Evolutionary conservation across 2,329 filamentous ascomycete genomes (phyloP).

Genomic region (Aspergillus floridensis): DNA sequence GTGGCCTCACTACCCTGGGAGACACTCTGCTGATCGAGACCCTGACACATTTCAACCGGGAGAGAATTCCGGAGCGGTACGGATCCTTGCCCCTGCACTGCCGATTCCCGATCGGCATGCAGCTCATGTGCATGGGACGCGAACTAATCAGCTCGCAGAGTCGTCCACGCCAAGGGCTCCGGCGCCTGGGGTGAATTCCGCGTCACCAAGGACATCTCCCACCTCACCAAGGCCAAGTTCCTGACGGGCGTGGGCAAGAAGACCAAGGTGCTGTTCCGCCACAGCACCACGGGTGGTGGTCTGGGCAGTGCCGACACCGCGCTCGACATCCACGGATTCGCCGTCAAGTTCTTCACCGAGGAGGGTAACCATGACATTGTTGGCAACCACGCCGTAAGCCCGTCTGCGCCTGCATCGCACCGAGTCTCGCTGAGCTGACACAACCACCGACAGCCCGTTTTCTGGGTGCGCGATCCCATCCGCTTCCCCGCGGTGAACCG

Average conservation of each 20-base stretch:
- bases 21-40: constrained; percentile 7
- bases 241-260: constrained; percentile 3
- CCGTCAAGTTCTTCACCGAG: constrained; percentile 8
- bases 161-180: constrained; percentile 5
- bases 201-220: constrained; percentile 7
- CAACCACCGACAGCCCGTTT: constrained; percentile 33
- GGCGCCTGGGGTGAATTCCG: constrained; percentile 8
- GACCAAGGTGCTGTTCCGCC: constrained; percentile 4
- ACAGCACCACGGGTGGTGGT: constrained; percentile 2
- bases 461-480: constrained; percentile 46
- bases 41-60: constrained; percentile 6
- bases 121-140: neutral
- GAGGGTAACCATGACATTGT: constrained; percentile 8
- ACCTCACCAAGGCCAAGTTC: constrained; percentile 7
- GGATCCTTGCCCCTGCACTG: neutral
- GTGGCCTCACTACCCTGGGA: constrained; percentile 4
- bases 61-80: constrained; percentile 6
- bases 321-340: constrained; percentile 2
- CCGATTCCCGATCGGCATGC: neutral
- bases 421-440: neutral
- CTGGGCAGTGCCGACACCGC: constrained; percentile 4
- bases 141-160: neutral
- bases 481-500: constrained; percentile 48
- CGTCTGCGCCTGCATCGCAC: neutral
- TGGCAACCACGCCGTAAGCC: constrained; percentile 3